These are phyloP conservation scores for Gelatoporia subvermispora DNA, from an alignment of 768 basidiomycete species.

Conservation along the genomic window DNA sequence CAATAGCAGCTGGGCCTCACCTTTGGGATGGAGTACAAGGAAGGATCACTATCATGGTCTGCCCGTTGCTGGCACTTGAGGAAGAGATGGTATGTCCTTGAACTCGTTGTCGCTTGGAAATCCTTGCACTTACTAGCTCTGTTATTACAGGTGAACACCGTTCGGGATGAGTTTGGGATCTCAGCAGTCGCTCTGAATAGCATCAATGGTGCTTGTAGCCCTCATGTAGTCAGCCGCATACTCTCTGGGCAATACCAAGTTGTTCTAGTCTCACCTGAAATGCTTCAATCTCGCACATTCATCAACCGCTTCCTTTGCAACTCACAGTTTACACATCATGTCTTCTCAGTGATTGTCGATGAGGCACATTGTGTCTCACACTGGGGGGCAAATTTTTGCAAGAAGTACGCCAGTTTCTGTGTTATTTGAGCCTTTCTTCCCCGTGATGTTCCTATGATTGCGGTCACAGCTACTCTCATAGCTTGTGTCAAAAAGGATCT, in stretches of 20 bases:
- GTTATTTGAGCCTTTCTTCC: conserved; percentile 28
- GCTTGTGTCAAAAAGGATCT: conserved; percentile 23
- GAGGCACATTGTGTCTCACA: conserved; percentile 35
- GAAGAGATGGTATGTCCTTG: conserved; percentile 36
- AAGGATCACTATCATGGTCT: conserved; percentile 33
- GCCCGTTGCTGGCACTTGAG: conserved; percentile 35
- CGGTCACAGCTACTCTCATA: conserved; percentile 31
- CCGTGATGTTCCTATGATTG: conserved; percentile 24
- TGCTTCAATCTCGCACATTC: conserved; percentile 25
- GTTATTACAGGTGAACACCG: not conserved
- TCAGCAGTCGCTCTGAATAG: not conserved
- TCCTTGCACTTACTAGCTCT: not conserved
- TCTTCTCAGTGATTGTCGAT: conserved; percentile 28
- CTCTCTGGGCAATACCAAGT: conserved; percentile 23
- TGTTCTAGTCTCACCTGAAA: conserved; percentile 31
- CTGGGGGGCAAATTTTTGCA: conserved; percentile 32
- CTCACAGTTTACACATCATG: conserved; percentile 11
- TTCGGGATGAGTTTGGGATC: not conserved
- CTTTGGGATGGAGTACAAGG: conserved; percentile 19
- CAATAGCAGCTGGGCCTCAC: conserved; percentile 35
- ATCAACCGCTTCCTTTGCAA: conserved; percentile 22
- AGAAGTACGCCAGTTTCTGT: conserved; percentile 25
- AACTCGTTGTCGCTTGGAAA: not conserved
- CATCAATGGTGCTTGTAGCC: not conserved
- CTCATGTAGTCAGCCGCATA: conserved; percentile 15